Evolutionary conservation across 441 rosid species (phyloP).

Genomic region (Melastoma candidum): DNA sequence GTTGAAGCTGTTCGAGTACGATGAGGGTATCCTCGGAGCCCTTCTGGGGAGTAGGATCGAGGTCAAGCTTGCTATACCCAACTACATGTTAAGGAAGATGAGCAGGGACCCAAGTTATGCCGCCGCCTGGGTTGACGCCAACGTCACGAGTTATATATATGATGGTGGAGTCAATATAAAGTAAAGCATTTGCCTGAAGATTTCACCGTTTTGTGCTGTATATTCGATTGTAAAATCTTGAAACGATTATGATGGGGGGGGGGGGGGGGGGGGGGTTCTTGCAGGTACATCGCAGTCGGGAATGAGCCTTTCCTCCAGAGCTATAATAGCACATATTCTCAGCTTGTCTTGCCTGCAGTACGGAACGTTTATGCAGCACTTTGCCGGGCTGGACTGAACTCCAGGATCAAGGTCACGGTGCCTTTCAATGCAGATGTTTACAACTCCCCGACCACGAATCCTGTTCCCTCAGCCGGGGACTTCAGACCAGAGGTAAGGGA

Average conservation of each 20-base stretch:
- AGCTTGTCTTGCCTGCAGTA: slow-evolving; percentile 40
- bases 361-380: slow-evolving; percentile 42
- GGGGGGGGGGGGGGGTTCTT: background rate
- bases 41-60: slow-evolving; percentile 38
- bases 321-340: slow-evolving; percentile 35
- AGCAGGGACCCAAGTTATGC: slow-evolving; percentile 25
- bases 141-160: slow-evolving; percentile 36
- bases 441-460: slow-evolving; percentile 33
- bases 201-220: background rate
- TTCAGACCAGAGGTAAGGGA: slow-evolving; percentile 37
- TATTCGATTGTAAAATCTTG: background rate
- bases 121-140: slow-evolving; percentile 42
- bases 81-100: slow-evolving; percentile 31
- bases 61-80: slow-evolving; percentile 53
- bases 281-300: slow-evolving; percentile 54
- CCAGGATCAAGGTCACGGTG: slow-evolving; percentile 31
- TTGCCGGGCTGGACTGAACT: slow-evolving; percentile 24
- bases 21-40: slow-evolving; percentile 33
- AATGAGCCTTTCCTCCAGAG: slow-evolving; percentile 51
- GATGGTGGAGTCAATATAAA: slow-evolving; percentile 48
- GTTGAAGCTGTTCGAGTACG: slow-evolving; percentile 51
- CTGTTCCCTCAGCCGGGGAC: slow-evolving; percentile 47
- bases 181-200: slow-evolving; percentile 11
- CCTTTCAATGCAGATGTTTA: slow-evolving; percentile 58
- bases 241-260: background rate